A percentile compares a stretch with the other conserved stretches of the same genome.
These are phyloP conservation scores for Irpex rosettiformis DNA, from an alignment of 1,284 basidiomycete species.

Conservation along the genomic window DNA sequence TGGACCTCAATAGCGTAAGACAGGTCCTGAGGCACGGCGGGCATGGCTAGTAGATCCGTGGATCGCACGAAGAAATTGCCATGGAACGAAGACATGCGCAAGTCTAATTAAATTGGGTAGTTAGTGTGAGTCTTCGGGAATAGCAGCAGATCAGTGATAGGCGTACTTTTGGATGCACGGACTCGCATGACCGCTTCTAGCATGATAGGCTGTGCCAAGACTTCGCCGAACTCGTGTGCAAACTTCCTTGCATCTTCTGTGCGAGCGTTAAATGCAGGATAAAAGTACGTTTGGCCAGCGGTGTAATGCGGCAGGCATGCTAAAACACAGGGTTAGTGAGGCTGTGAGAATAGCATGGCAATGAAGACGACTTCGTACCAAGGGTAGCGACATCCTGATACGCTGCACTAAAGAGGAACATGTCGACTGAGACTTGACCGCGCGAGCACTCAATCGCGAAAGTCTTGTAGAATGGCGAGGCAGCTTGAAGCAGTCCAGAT, in stretches of 20 bases:
- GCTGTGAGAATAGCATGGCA: background rate
- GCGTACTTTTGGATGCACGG: slow-evolving; percentile 83
- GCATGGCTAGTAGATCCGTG: slow-evolving; percentile 95
- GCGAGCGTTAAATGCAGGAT: slow-evolving; percentile 96
- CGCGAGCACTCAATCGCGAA: slow-evolving; percentile 99
- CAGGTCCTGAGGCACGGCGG: slow-evolving; percentile 94
- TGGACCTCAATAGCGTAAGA: slow-evolving; percentile 97
- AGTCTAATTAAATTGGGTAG: slow-evolving; percentile 41
- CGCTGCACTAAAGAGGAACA: slow-evolving; percentile 94
- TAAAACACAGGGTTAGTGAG: slow-evolving; percentile 25
- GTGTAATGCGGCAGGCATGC: slow-evolving; percentile 96
- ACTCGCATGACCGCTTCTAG: slow-evolving; percentile 98
- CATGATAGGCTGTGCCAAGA: slow-evolving; percentile 92
- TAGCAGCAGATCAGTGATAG: background rate
- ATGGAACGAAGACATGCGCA: slow-evolving; percentile 97
- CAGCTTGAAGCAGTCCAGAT: slow-evolving; percentile 83
- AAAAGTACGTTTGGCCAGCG: slow-evolving; percentile 97
- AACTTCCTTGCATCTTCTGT: slow-evolving; percentile 98
- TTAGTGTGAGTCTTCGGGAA: background rate
- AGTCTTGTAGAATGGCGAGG: slow-evolving; percentile 96
- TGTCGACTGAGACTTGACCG: slow-evolving; percentile 96
- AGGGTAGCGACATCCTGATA: slow-evolving; percentile 97
- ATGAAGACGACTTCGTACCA: slow-evolving; percentile 39
- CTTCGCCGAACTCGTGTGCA: slow-evolving; percentile 94
- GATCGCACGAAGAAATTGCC: slow-evolving; percentile 99